Conservation (phyloP, 768 basidiomycete genomes). For the Pleurotus tuoliensis region DNA sequence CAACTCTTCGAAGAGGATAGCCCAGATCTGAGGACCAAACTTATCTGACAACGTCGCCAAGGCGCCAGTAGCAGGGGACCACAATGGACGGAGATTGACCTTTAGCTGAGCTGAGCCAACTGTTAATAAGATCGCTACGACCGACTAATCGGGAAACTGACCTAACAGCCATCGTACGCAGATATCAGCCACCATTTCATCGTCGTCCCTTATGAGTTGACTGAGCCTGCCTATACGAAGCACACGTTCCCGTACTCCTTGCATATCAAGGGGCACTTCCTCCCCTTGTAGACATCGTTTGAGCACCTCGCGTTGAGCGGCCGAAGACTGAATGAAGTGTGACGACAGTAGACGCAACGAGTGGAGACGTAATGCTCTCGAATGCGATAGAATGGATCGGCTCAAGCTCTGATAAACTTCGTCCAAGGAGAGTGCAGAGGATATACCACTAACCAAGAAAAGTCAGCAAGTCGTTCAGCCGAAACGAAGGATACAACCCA, state of each 20-base stretch:
- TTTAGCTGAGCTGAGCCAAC: conserved; percentile 73
- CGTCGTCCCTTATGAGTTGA: conserved; percentile 52
- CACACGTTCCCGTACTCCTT: conserved; percentile 82
- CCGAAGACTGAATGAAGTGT: conserved; percentile 37
- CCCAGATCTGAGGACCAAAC: conserved; percentile 76
- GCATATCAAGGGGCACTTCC: conserved; percentile 70
- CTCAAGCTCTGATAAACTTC: conserved; percentile 52
- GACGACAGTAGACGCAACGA: conserved; percentile 63
- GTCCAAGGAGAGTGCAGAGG: conserved; percentile 32
- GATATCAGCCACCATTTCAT: conserved; percentile 56
- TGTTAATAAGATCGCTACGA: background rate
- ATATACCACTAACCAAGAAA: background rate
- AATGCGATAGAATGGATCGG: conserved; percentile 66
- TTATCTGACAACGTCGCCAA: conserved; percentile 47
- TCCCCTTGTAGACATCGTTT: conserved; percentile 77
- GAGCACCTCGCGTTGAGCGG: conserved; percentile 48
- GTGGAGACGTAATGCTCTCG: conserved; percentile 57
- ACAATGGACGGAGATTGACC: conserved; percentile 88
- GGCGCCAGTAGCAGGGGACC: conserved; percentile 75
- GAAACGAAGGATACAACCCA: conserved; percentile 18
- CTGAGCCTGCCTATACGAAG: conserved; percentile 72
- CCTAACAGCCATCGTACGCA: conserved; percentile 73
- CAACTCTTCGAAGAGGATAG: conserved; percentile 61
- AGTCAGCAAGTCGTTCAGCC: background rate
- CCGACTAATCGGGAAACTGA: conserved; percentile 25